Percentiles rank a stretch among this genome's conserved stretches.
Conservation (phyloP, 2,329 filamentous ascomycete genomes). For the Ascochyta pisi region DNA sequence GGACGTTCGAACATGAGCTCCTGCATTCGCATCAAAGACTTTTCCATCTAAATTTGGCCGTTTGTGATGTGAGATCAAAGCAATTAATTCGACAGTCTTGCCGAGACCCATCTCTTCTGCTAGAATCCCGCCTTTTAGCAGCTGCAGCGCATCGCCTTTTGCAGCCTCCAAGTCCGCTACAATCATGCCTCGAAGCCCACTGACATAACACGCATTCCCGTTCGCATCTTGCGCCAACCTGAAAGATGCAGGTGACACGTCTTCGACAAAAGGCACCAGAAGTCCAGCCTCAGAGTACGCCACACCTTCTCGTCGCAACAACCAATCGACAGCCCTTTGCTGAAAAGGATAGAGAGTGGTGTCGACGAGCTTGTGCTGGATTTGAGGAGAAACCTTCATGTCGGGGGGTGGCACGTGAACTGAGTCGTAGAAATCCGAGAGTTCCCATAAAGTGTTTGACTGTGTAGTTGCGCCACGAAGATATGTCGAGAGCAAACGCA, state of each 20-base stretch:
- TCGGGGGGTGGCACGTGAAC: conserved; percentile 66
- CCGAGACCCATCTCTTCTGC: conserved; percentile 85
- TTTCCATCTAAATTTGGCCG: conserved; percentile 40
- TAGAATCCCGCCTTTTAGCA: conserved; percentile 67
- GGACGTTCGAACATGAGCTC: conserved; percentile 57
- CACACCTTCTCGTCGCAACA: conserved; percentile 70
- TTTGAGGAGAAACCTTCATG: conserved; percentile 34
- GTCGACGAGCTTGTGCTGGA: conserved; percentile 36
- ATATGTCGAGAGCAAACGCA: conserved; percentile 37
- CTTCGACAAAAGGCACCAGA: conserved; percentile 19
- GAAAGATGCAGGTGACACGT: conserved; percentile 55
- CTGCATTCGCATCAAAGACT: conserved; percentile 51
- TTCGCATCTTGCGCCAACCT: conserved; percentile 53
- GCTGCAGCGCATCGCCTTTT: conserved; percentile 46
- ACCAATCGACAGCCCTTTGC: conserved; percentile 72
- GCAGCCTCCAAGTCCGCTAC: conserved; percentile 59
- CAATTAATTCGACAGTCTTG: conserved; percentile 78
- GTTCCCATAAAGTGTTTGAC: conserved; percentile 50
- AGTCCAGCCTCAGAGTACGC: conserved; percentile 47
- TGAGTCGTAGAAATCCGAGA: conserved; percentile 72
- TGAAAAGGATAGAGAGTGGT: conserved; percentile 74
- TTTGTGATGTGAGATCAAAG: conserved; percentile 70
- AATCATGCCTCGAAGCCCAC: conserved; percentile 67
- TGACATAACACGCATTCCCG: conserved; percentile 62
- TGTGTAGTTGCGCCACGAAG: conserved; percentile 19